Percentiles rank a stretch among this genome's conserved stretches.
Conservation (phyloP, 306 rosid genomes). For the Luffa acutangula region DNA sequence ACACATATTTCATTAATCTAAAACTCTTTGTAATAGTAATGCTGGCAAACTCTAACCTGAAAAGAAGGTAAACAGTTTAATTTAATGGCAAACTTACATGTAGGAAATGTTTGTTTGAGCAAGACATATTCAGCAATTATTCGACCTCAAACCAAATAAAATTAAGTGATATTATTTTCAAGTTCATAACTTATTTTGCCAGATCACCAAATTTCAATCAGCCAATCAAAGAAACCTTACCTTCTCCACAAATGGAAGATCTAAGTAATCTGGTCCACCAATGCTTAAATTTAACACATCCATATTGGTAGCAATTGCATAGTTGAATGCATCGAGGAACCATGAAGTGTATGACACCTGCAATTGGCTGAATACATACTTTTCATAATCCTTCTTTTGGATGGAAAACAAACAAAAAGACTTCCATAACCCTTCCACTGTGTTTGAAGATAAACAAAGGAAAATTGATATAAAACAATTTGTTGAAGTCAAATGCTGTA, state of each 20-base stretch:
- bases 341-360: conserved; percentile 99
- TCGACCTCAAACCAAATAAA: neutral
- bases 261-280: conserved; percentile 97
- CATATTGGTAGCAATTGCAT: conserved; percentile 90
- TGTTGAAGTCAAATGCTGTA: neutral
- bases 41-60: neutral
- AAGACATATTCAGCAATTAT: neutral
- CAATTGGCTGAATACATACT: conserved; percentile 79
- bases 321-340: conserved; percentile 99
- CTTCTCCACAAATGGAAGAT: conserved; percentile 98
- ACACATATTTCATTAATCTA: neutral
- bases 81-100: neutral
- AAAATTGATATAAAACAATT: neutral
- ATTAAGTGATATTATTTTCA: neutral
- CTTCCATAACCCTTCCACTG: neutral
- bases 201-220: conserved; percentile 2
- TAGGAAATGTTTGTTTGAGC: neutral
- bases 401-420: conserved; percentile 21
- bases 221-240: conserved; percentile 18
- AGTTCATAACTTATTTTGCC: neutral
- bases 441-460: neutral
- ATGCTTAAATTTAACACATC: conserved; percentile 94
- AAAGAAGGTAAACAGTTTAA: neutral
- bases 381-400: conserved; percentile 42
- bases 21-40: neutral